These are phyloP conservation scores for Kazachstania africana DNA, from an alignment of 805 yeast species.

Conservation along the genomic window DNA sequence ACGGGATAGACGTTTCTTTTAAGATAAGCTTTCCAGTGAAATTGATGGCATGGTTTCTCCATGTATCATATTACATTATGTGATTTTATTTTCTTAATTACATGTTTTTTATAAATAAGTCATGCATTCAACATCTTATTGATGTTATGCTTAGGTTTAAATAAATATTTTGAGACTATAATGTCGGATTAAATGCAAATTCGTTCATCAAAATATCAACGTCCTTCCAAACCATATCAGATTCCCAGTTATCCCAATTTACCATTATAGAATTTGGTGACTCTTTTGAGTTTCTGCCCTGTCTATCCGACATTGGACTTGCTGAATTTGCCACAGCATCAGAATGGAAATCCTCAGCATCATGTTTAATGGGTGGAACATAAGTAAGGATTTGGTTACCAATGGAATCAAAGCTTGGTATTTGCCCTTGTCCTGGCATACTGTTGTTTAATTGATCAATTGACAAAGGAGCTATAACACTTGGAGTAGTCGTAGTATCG, in stretches of 20 bases:
- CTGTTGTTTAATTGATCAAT: neutral
- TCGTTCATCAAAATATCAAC: constrained; percentile 85
- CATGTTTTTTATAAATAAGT: too few relatives aligned
- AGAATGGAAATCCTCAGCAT: neutral
- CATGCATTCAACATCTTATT: too few relatives aligned
- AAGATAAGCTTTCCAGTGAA: too few relatives aligned
- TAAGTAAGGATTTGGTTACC: neutral
- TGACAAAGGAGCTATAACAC: neutral
- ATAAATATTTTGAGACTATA: constrained; percentile 12
- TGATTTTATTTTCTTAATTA: too few relatives aligned
- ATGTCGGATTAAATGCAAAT: constrained; percentile 67
- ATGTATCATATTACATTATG: too few relatives aligned
- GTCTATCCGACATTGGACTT: neutral
- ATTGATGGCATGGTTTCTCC: too few relatives aligned
- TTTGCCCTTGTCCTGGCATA: neutral
- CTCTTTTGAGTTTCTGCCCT: constrained; percentile 7
- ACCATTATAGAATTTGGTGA: constrained; percentile 25
- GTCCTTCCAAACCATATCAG: constrained; percentile 49
- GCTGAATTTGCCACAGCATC: neutral
- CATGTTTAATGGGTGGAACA: neutral
- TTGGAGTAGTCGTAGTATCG: neutral
- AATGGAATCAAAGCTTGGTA: neutral
- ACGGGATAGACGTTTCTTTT: too few relatives aligned
- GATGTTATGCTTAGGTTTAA: too few relatives aligned
- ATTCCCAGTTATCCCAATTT: constrained; percentile 32